These are phyloP conservation scores for Bjerkandera adusta DNA, from an alignment of 1,284 basidiomycete species.

Conservation along the genomic window DNA sequence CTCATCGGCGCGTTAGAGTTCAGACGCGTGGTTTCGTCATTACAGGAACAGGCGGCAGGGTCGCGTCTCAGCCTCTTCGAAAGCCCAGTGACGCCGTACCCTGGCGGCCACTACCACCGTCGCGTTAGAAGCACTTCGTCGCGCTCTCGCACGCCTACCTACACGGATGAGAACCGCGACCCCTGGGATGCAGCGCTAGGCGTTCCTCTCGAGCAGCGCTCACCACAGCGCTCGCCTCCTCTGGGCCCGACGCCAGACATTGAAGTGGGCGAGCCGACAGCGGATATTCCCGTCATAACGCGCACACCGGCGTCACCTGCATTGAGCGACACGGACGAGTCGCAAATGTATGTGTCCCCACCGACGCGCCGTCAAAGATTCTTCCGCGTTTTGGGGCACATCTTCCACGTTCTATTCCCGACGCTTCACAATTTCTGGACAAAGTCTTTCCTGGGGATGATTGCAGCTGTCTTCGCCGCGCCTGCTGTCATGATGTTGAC, in stretches of 20 bases:
- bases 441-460: conserved; percentile 53
- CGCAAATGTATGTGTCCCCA: conserved; percentile 38
- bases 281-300: conserved; percentile 49
- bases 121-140: conserved; percentile 7
- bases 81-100: conserved; percentile 65
- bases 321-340: conserved; percentile 34
- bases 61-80: conserved; percentile 64
- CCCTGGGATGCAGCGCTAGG: conserved; percentile 51
- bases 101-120: conserved; percentile 61
- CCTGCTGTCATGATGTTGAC: conserved; percentile 88
- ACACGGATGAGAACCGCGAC: conserved; percentile 28
- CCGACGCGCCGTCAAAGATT: conserved; percentile 42
- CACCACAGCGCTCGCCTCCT: conserved; percentile 32
- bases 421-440: conserved; percentile 75
- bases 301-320: conserved; percentile 56
- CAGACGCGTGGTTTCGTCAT: conserved; percentile 80
- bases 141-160: conserved; percentile 27
- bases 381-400: conserved; percentile 37
- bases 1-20: conserved; percentile 94
- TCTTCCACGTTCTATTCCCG: conserved; percentile 77
- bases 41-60: conserved; percentile 63
- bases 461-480: conserved; percentile 78
- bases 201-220: conserved; percentile 48
- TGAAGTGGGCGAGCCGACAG: conserved; percentile 20
- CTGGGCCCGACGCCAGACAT: conserved; percentile 31